phyloP scores from a whole-genome alignment of 768 basidiomycete genomes.

The Tricholoma furcatifolium region DNA sequence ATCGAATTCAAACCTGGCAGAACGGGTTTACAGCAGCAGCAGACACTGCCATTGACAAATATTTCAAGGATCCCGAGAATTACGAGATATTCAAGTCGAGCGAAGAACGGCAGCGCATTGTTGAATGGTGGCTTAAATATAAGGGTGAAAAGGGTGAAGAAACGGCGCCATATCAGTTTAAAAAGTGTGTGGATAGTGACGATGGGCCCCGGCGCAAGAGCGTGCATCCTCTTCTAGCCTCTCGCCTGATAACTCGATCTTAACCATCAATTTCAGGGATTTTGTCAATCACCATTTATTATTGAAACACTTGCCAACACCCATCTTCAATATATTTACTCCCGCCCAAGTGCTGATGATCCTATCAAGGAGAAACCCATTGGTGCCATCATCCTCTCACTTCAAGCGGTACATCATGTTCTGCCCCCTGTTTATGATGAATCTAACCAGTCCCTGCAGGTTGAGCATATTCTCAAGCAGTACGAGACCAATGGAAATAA shows the following conservation, averaged over 20 bases:
- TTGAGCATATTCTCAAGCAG: constrained; percentile 3
- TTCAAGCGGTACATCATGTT: too few species aligned
- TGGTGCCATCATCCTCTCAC: background rate
- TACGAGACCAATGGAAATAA: background rate
- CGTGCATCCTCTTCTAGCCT: too few species aligned
- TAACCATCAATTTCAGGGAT: constrained; percentile 8
- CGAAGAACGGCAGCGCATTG: background rate
- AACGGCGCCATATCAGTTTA: background rate
- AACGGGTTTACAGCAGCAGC: constrained; percentile 15
- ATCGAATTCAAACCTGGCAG: constrained; percentile 17
- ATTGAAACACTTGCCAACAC: constrained; percentile 15
- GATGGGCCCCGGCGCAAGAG: background rate
- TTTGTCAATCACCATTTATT: constrained; percentile 15
- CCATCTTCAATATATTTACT: constrained; percentile 10
- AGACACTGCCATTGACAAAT: constrained; percentile 1
- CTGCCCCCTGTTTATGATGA: background rate
- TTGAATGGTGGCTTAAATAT: background rate
- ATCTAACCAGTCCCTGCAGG: background rate
- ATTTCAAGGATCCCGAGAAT: constrained; percentile 1
- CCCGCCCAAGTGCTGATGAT: background rate
- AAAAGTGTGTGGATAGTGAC: background rate
- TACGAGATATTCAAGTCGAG: background rate
- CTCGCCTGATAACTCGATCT: too few species aligned
- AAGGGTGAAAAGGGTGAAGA: background rate
- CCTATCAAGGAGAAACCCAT: background rate